Conservation (phyloP, 306 rosid species). For the Vachellia pachyceras region DNA sequence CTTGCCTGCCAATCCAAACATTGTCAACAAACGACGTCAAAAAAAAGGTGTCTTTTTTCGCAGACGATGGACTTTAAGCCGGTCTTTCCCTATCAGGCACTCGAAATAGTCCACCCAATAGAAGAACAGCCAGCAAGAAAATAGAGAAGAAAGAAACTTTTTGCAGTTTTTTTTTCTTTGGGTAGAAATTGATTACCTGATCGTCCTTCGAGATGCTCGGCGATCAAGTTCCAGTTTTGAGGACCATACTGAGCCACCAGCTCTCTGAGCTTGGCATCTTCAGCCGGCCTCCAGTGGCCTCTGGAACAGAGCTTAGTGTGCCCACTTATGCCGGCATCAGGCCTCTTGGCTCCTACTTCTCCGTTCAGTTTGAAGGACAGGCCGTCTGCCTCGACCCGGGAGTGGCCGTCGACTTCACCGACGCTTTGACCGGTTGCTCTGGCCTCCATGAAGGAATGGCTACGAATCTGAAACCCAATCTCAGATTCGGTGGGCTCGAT, state of each 20-base stretch:
- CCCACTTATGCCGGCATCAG: slow-evolving; percentile 41
- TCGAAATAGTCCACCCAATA: neutral
- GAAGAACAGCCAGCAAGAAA: neutral
- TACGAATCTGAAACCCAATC: slow-evolving; percentile 53
- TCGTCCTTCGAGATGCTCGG: slow-evolving; percentile 81
- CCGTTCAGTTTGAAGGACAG: slow-evolving; percentile 48
- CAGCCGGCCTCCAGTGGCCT: slow-evolving; percentile 99
- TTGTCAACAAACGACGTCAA: neutral
- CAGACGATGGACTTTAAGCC: neutral
- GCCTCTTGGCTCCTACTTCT: slow-evolving; percentile 22
- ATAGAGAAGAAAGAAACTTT: neutral
- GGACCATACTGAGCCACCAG: slow-evolving; percentile 90
- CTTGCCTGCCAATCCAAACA: slow-evolving; percentile 55
- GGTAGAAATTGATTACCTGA: slow-evolving; percentile 64
- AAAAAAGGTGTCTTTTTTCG: neutral
- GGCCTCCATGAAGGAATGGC: slow-evolving; percentile 24
- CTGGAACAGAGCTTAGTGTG: slow-evolving; percentile 70
- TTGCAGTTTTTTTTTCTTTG: neutral
- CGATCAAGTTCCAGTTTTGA: slow-evolving; percentile 94
- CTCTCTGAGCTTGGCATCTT: slow-evolving; percentile 80
- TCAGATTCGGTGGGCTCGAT: slow-evolving; percentile 17
- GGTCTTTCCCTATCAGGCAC: neutral
- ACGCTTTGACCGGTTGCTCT: neutral
- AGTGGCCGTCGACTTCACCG: slow-evolving; percentile 7
- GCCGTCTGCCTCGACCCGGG: slow-evolving; percentile 14